A percentile compares a stretch with the other conserved stretches of the same genome.
Conservation (phyloP, 2,329 filamentous ascomycete species). For the Colletotrichum kahawae region DNA sequence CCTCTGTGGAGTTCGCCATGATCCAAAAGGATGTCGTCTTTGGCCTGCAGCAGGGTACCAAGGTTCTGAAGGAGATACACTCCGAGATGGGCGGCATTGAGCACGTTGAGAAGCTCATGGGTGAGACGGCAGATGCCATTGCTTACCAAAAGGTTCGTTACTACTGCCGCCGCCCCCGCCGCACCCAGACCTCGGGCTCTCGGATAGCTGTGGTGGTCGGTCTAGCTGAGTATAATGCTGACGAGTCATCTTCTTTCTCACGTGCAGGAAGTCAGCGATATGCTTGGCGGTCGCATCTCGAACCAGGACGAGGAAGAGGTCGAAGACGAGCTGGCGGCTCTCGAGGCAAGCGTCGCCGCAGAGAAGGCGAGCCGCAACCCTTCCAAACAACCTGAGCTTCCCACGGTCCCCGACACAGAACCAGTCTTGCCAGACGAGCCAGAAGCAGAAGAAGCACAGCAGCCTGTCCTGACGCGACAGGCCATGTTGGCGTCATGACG, state of each 20-base stretch:
- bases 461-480: slow-evolving; percentile 23
- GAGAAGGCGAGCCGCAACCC: slow-evolving; percentile 16
- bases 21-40: slow-evolving; percentile 97
- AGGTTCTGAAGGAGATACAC: slow-evolving; percentile 89
- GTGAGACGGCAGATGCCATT: slow-evolving; percentile 86
- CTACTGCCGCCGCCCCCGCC: background rate
- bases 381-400: slow-evolving; percentile 23
- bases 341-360: slow-evolving; percentile 56
- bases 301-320: slow-evolving; percentile 98
- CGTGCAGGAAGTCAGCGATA: slow-evolving; percentile 83
- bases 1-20: slow-evolving; percentile 91
- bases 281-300: slow-evolving; percentile 86
- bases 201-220: background rate
- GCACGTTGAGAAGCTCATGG: slow-evolving; percentile 93
- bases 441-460: slow-evolving; percentile 7
- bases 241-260: background rate
- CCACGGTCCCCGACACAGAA: slow-evolving; percentile 34
- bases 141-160: slow-evolving; percentile 82
- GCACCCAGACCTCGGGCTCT: background rate
- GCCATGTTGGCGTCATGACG: slow-evolving; percentile 42
- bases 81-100: slow-evolving; percentile 95
- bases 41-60: slow-evolving; percentile 89
- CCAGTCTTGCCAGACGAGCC: slow-evolving; percentile 32
- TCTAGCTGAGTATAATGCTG: background rate
- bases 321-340: slow-evolving; percentile 87